phyloP scores from a whole-genome alignment of 164 flowering plant genomes.

The Platanus orientalis region DNA sequence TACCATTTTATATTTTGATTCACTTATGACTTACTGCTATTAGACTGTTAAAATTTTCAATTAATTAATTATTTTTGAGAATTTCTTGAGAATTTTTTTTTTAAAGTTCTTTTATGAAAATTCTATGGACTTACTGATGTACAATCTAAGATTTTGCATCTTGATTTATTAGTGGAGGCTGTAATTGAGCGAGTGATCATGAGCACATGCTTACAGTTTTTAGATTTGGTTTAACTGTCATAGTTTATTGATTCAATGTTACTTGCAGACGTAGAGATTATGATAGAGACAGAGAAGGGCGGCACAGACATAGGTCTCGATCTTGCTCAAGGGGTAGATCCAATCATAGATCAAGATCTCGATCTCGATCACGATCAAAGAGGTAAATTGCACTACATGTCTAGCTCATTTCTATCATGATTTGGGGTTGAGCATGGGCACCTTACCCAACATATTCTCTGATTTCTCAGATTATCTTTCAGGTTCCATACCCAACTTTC shows the following conservation, averaged over 20 bases:
- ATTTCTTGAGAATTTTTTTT: too few species aligned
- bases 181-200: too few species aligned
- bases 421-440: not conserved
- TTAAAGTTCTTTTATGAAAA: not conserved
- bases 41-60: too few species aligned
- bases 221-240: not conserved
- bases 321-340: slow-evolving; percentile 63
- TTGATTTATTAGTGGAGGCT: not conserved
- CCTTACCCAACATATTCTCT: not conserved
- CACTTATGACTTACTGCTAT: not conserved
- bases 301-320: slow-evolving; percentile 53
- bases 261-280: slow-evolving; percentile 59
- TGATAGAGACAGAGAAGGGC: slow-evolving; percentile 67
- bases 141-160: not conserved
- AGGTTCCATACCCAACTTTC: too few species aligned
- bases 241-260: slow-evolving; percentile 2
- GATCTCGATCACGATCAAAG: slow-evolving; percentile 80
- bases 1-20: not conserved
- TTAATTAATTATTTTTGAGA: too few species aligned
- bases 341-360: slow-evolving; percentile 68
- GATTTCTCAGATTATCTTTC: too few species aligned
- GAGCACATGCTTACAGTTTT: too few species aligned
- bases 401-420: not conserved
- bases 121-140: not conserved
- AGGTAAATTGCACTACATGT: slow-evolving; percentile 40